These are phyloP conservation scores for Mycena sp. DNA, from an alignment of 1,284 basidiomycete genomes.

Conservation along the genomic window DNA sequence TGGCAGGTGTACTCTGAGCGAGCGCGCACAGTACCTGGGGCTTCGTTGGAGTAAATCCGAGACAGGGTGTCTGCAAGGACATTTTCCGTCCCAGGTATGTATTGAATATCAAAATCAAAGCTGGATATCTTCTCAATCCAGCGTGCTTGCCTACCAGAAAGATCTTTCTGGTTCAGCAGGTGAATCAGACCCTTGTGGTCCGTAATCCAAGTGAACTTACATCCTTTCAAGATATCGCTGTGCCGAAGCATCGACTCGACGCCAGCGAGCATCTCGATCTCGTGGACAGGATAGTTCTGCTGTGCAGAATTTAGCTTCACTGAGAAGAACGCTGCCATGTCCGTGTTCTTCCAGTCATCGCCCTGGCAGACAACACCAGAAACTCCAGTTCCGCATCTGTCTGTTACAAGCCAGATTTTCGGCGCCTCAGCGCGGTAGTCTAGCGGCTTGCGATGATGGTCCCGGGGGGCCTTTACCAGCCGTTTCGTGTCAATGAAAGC, in stretches of 20 bases:
- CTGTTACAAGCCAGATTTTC: conserved; percentile 36
- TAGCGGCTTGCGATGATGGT: conserved; percentile 31
- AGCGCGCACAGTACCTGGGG: conserved; percentile 27
- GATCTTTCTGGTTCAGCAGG: conserved; percentile 35
- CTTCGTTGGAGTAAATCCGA: conserved; percentile 26
- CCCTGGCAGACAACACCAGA: conserved; percentile 36
- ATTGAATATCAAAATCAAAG: conserved; percentile 29
- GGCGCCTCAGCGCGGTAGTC: conserved; percentile 27
- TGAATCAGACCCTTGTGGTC: conserved; percentile 29
- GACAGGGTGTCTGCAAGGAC: conserved; percentile 28
- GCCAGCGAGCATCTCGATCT: conserved; percentile 40
- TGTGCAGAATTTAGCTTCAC: conserved; percentile 41
- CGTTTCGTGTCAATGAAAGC: conserved; percentile 36
- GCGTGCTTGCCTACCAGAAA: conserved; percentile 28
- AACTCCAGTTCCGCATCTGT: conserved; percentile 31
- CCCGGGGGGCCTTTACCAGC: conserved; percentile 15
- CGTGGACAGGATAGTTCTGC: conserved; percentile 42
- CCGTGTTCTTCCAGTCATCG: conserved; percentile 21
- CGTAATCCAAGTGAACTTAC: no score
- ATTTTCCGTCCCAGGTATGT: conserved; percentile 28
- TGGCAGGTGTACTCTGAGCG: conserved; percentile 19
- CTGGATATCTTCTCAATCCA: conserved; percentile 40
- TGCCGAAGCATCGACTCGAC: conserved; percentile 39
- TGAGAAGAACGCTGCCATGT: conserved; percentile 39
- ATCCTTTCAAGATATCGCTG: neutral